phyloP scores from a whole-genome alignment of 78 protist genomes.

The Neovahlkampfia damariscottae region DNA sequence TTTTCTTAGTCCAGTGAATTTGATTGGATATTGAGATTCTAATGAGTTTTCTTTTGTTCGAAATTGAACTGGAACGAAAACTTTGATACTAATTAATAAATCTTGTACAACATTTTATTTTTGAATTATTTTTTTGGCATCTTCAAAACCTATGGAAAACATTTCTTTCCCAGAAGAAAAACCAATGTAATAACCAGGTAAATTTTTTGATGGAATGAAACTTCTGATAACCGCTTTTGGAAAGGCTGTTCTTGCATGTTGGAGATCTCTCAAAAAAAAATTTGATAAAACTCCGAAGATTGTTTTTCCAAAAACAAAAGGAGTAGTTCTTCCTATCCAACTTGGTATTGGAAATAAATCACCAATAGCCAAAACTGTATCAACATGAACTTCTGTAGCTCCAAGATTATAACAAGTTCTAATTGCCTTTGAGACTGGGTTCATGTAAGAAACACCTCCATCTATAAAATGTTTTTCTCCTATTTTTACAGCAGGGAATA shows the following conservation, averaged over 20 bases:
- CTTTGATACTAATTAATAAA: too few species aligned
- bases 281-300: not conserved
- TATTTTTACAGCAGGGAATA: not conserved
- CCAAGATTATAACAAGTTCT: not conserved
- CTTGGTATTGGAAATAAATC: not conserved
- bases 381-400: too few species aligned
- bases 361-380: not conserved
- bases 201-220: not conserved
- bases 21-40: too few species aligned
- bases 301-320: not conserved
- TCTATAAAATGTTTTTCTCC: not conserved
- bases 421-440: not conserved
- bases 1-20: too few species aligned
- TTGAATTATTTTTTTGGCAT: not conserved
- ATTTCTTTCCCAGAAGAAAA: not conserved
- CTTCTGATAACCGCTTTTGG: not conserved
- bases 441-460: not conserved
- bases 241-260: not conserved
- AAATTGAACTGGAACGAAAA: too few species aligned
- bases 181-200: not conserved
- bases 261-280: not conserved
- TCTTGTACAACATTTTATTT: too few species aligned
- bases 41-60: too few species aligned
- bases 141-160: not conserved
- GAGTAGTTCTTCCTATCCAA: not conserved